Conservation (phyloP, 2,329 filamentous ascomycete genomes). For the Graphilbum fragrans region DNA sequence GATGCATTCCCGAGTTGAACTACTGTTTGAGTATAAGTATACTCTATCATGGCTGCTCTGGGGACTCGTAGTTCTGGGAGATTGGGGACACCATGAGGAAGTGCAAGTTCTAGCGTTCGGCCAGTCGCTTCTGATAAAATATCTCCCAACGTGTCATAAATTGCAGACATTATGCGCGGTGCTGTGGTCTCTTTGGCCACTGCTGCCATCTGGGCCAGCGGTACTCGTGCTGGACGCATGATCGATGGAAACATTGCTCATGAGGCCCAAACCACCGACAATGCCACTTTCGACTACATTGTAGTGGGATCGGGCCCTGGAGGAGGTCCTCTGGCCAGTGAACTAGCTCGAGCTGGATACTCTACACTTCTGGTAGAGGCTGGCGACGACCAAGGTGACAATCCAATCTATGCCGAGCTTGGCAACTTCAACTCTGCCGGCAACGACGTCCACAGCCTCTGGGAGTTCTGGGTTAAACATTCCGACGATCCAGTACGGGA, state of each 20-base stretch:
- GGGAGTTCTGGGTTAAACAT: constrained; percentile 52
- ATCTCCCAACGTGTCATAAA: no score
- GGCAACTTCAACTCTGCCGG: constrained; percentile 10
- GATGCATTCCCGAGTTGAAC: no score
- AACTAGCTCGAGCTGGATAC: constrained; percentile 46
- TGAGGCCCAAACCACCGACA: background rate
- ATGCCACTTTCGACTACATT: constrained; percentile 38
- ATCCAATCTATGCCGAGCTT: constrained; percentile 11
- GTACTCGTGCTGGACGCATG: background rate
- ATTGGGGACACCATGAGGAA: no score
- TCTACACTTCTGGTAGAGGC: constrained; percentile 48
- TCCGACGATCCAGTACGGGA: constrained; percentile 37
- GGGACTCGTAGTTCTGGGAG: no score
- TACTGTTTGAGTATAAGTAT: no score
- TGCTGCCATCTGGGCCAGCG: background rate
- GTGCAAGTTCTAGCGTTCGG: no score
- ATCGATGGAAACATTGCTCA: background rate
- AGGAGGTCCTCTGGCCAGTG: constrained; percentile 44
- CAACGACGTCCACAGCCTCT: constrained; percentile 16
- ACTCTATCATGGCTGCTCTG: no score
- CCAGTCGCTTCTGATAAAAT: no score
- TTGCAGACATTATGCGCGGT: constrained; percentile 3
- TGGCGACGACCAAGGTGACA: constrained; percentile 35
- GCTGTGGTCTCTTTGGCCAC: constrained; percentile 1
- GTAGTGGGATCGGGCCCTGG: constrained; percentile 49